These are phyloP conservation scores for Dryas alaskensis DNA, from an alignment of 306 rosid species.

Conservation along the genomic window DNA sequence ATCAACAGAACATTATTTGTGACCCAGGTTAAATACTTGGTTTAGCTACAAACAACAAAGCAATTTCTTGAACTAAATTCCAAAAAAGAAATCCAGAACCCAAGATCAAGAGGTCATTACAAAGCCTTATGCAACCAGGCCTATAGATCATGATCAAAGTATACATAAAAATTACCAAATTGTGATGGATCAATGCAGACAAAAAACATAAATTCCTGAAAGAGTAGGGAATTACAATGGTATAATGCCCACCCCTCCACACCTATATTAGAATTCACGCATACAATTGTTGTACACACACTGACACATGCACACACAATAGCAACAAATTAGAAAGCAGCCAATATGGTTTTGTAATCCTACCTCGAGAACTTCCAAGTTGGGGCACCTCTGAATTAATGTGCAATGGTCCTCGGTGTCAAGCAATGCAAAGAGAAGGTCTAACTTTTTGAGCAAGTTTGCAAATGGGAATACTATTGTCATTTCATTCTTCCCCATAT, in stretches of 20 bases:
- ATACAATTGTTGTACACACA: neutral
- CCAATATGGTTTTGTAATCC: slow-evolving; percentile 13
- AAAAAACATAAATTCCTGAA: neutral
- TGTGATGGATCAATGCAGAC: neutral
- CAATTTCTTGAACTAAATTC: neutral
- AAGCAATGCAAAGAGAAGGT: slow-evolving; percentile 81
- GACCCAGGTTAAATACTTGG: neutral
- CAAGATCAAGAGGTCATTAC: neutral
- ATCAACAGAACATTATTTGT: neutral
- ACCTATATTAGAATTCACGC: neutral
- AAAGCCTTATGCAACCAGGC: neutral
- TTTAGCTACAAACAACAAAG: neutral
- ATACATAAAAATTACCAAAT: neutral
- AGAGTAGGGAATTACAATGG: neutral
- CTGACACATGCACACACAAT: neutral
- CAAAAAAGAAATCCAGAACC: too few species aligned
- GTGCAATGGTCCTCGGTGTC: slow-evolving; percentile 88
- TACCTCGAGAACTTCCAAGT: slow-evolving; percentile 88
- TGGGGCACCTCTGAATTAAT: slow-evolving; percentile 82
- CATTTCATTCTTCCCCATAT: slow-evolving; percentile 75
- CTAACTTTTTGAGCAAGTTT: slow-evolving; percentile 60
- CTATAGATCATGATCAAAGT: neutral
- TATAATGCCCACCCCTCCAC: neutral
- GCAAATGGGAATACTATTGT: slow-evolving; percentile 74
- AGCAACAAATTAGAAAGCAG: neutral